phyloP scores from a whole-genome alignment of 73 alveolate species.

The Blepharisma stoltei region DNA sequence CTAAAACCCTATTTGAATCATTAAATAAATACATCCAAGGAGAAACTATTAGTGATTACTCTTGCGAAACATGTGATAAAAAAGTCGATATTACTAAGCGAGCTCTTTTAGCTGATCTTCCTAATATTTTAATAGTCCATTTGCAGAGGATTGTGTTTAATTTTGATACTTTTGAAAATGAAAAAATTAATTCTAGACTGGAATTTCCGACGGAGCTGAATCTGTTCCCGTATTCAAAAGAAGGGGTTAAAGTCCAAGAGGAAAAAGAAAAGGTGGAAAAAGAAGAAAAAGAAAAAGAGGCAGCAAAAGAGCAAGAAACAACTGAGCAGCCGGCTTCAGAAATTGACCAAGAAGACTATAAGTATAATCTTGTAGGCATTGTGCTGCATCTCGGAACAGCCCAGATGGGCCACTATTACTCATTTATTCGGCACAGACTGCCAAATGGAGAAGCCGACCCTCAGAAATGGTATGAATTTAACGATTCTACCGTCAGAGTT shows the following conservation, averaged over 20 bases:
- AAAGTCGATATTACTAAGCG: slow-evolving; percentile 87
- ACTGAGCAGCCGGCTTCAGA: slow-evolving; percentile 40
- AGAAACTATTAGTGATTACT: slow-evolving; percentile 85
- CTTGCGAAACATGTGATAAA: slow-evolving; percentile 90
- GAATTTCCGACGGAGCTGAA: slow-evolving; percentile 94
- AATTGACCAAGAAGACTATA: slow-evolving; percentile 31
- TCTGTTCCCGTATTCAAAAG: slow-evolving; percentile 77
- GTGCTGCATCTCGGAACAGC: slow-evolving; percentile 96
- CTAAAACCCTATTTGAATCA: slow-evolving; percentile 81
- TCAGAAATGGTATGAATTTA: slow-evolving; percentile 82
- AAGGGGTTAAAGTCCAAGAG: slow-evolving; percentile 54
- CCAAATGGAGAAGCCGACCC: slow-evolving; percentile 52
- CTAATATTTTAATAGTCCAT: slow-evolving; percentile 93
- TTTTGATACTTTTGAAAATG: slow-evolving; percentile 90
- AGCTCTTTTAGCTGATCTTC: slow-evolving; percentile 79
- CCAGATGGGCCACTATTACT: slow-evolving; percentile 91
- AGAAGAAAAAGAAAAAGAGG: slow-evolving; percentile 31
- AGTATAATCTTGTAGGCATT: slow-evolving; percentile 85
- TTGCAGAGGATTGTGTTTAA: slow-evolving; percentile 89
- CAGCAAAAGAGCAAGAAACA: slow-evolving; percentile 13
- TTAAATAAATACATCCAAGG: slow-evolving; percentile 80
- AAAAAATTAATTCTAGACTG: slow-evolving; percentile 88
- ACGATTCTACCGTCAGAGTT: slow-evolving; percentile 72
- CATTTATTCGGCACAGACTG: slow-evolving; percentile 64
- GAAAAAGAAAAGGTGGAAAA: slow-evolving; percentile 36